These are phyloP conservation scores for Pichia sporocuriosa DNA, from an alignment of 805 yeast genomes.

Conservation along the genomic window DNA sequence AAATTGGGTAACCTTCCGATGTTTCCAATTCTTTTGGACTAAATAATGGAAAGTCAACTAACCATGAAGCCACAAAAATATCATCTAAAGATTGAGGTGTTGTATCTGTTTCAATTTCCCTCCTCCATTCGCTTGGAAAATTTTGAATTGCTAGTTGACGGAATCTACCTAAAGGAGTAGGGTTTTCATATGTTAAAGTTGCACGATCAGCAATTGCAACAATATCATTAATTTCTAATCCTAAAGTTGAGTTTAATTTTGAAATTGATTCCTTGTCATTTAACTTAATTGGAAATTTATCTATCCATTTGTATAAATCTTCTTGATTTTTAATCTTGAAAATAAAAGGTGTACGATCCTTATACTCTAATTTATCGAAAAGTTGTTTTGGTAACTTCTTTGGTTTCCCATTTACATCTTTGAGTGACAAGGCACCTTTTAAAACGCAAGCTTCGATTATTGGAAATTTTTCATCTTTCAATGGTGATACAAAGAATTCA, in stretches of 20 bases:
- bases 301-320: constrained; percentile 39
- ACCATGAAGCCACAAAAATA: constrained; percentile 68
- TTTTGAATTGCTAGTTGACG: constrained; percentile 65
- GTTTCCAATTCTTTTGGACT: constrained; percentile 53
- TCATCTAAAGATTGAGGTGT: constrained; percentile 21
- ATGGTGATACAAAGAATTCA: constrained; percentile 29
- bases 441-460: constrained; percentile 71
- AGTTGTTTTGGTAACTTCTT: constrained; percentile 16
- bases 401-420: not conserved
- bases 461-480: constrained; percentile 43
- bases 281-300: constrained; percentile 18
- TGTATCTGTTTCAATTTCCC: constrained; percentile 26
- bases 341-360: constrained; percentile 51
- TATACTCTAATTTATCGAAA: constrained; percentile 39
- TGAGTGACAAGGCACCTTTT: constrained; percentile 43
- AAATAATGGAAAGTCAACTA: constrained; percentile 87
- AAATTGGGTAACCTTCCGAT: constrained; percentile 47
- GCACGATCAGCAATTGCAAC: constrained; percentile 77
- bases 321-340: constrained; percentile 40
- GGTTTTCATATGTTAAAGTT: constrained; percentile 71
- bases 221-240: constrained; percentile 59
- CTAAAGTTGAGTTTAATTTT: constrained; percentile 30
- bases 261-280: constrained; percentile 1
- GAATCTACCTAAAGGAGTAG: constrained; percentile 86
- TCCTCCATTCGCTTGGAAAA: constrained; percentile 45